phyloP scores from a whole-genome alignment of 2,329 filamentous ascomycete species.

The Cylindrodendrum hubeiense region DNA sequence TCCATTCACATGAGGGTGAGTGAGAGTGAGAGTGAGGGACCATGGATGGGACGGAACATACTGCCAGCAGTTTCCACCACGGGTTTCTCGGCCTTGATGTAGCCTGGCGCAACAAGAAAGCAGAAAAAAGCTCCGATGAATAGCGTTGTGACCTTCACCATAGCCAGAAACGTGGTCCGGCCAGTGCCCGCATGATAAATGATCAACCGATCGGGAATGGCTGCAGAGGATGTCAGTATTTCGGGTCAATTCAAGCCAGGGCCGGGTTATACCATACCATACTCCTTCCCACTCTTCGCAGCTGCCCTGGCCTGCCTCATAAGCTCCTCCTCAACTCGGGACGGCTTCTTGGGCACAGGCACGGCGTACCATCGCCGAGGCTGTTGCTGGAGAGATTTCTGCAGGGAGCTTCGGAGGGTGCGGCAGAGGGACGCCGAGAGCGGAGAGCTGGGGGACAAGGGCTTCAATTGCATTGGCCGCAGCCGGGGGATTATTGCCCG shows the following conservation, averaged over 20 bases:
- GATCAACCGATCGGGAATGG: conserved; percentile 70
- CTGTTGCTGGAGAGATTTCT: conserved; percentile 40
- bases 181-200: conserved; percentile 82
- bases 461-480: conserved; percentile 30
- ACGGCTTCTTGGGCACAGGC: conserved; percentile 27
- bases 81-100: conserved; percentile 58
- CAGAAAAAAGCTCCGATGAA: conserved; percentile 76
- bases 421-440: conserved; percentile 22
- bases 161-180: conserved; percentile 75
- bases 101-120: conserved; percentile 72
- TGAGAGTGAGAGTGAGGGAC: not conserved
- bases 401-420: conserved; percentile 35
- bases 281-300: conserved; percentile 33
- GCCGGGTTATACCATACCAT: conserved; percentile 27
- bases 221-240: conserved; percentile 44
- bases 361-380: conserved; percentile 44
- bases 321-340: conserved; percentile 41
- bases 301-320: conserved; percentile 44
- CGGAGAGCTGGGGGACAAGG: not conserved
- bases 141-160: conserved; percentile 78
- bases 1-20: not conserved
- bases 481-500: conserved; percentile 36
- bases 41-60: conserved; percentile 43
- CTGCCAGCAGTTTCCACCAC: conserved; percentile 51
- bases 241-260: not conserved